These are phyloP conservation scores for Pachysolen tannophilus DNA, from an alignment of 805 yeast species.

Conservation along the genomic window DNA sequence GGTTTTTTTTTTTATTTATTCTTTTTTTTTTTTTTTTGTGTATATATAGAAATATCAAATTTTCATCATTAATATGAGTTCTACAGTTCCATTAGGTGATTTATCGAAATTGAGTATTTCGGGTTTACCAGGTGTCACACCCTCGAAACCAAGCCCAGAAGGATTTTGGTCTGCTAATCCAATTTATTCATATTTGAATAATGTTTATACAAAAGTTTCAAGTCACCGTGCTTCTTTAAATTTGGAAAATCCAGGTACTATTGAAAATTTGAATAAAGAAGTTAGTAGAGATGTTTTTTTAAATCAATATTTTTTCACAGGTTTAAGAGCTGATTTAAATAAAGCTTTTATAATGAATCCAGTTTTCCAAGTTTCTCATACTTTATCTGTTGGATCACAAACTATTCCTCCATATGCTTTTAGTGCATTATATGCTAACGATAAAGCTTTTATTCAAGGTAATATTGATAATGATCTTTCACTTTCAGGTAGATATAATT, in stretches of 20 bases:
- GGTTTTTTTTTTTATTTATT: no score
- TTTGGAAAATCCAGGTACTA: conserved; percentile 86
- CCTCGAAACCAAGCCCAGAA: conserved; percentile 42
- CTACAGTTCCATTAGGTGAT: conserved; percentile 50
- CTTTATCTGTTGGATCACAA: conserved; percentile 82
- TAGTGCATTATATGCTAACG: conserved; percentile 82
- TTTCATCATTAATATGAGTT: conserved; percentile 20
- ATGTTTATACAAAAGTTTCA: conserved; percentile 61
- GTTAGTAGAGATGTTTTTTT: conserved; percentile 90
- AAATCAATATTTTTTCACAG: conserved; percentile 85
- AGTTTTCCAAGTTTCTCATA: conserved; percentile 93
- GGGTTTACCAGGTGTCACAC: conserved; percentile 49
- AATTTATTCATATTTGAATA: conserved; percentile 68
- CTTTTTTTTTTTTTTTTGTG: no score
- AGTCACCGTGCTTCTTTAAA: conserved; percentile 79
- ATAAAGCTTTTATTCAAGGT: conserved; percentile 82
- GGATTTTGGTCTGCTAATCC: conserved; percentile 81
- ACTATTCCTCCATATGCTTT: conserved; percentile 86
- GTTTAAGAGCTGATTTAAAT: conserved; percentile 92
- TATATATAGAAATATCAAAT: neutral
- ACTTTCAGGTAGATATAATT: conserved; percentile 81
- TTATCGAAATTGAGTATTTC: conserved; percentile 49
- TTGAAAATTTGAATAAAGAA: conserved; percentile 89
- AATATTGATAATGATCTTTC: conserved; percentile 82
- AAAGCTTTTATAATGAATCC: conserved; percentile 89